Evolutionary conservation across 1,284 basidiomycete genomes (phyloP).

Genomic region (Irpex lacteus): DNA sequence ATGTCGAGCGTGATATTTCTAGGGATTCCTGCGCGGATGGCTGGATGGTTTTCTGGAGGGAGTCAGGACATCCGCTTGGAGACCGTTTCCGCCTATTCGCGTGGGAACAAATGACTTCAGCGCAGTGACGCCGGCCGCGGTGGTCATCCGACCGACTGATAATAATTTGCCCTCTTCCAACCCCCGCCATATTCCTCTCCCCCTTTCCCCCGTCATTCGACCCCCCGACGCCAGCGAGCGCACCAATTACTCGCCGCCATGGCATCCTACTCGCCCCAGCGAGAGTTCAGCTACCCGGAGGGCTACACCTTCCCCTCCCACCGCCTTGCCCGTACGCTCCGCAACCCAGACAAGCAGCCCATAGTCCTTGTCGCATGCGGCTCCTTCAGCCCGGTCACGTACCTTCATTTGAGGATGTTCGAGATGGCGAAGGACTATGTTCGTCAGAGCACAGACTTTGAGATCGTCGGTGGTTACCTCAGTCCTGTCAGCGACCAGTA

Average conservation of each 20-base stretch:
- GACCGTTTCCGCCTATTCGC: neutral
- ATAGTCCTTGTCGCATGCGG: conserved; percentile 79
- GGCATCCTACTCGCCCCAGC: conserved; percentile 12
- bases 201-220: neutral
- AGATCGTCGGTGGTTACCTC: conserved; percentile 92
- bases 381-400: conserved; percentile 81
- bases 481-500: conserved; percentile 93
- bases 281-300: conserved; percentile 48
- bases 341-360: conserved; percentile 64
- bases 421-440: conserved; percentile 98
- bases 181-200: neutral
- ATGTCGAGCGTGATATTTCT: neutral
- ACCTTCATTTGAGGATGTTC: conserved; percentile 91
- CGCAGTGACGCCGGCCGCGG: neutral
- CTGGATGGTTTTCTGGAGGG: neutral
- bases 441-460: conserved; percentile 89
- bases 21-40: neutral
- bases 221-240: neutral
- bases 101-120: neutral
- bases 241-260: conserved; percentile 11
- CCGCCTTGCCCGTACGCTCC: conserved; percentile 55
- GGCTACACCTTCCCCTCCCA: conserved; percentile 67
- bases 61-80: neutral
- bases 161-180: neutral
- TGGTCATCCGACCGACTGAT: neutral